Evolutionary conservation across 2,329 filamentous ascomycete species (phyloP).

Genomic region (Mollisiaceae sp.): DNA sequence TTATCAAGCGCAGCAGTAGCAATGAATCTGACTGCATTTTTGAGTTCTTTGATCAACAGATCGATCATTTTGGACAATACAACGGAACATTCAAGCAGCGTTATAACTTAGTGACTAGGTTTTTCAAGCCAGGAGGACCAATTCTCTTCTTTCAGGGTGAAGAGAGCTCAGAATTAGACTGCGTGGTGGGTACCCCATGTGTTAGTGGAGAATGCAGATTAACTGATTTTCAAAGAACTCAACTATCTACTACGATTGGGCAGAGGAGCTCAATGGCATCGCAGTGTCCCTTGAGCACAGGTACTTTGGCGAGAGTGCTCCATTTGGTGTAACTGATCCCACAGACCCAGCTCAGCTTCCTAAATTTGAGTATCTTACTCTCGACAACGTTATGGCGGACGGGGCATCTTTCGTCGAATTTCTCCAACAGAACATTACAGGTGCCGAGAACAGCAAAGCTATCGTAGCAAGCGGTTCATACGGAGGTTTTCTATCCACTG

Average conservation of each 20-base stretch:
- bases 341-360: background rate
- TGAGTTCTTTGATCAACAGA: background rate
- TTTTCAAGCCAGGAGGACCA: background rate
- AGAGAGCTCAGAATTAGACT: background rate
- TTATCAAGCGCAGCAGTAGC: background rate
- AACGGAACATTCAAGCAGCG: background rate
- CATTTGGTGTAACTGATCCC: background rate
- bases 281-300: background rate
- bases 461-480: background rate
- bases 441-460: background rate
- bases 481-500: background rate
- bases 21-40: background rate
- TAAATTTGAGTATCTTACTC: constrained; percentile 2
- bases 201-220: background rate
- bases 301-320: constrained; percentile 2
- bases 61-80: background rate
- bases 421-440: background rate
- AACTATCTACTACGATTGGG: background rate
- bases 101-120: background rate
- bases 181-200: background rate
- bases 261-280: background rate
- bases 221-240: background rate
- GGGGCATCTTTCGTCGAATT: background rate
- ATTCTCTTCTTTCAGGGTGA: background rate
- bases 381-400: constrained; percentile 1